phyloP scores from a whole-genome alignment of 495 filamentous ascomycete species.

The Pseudevernia furfuracea region DNA sequence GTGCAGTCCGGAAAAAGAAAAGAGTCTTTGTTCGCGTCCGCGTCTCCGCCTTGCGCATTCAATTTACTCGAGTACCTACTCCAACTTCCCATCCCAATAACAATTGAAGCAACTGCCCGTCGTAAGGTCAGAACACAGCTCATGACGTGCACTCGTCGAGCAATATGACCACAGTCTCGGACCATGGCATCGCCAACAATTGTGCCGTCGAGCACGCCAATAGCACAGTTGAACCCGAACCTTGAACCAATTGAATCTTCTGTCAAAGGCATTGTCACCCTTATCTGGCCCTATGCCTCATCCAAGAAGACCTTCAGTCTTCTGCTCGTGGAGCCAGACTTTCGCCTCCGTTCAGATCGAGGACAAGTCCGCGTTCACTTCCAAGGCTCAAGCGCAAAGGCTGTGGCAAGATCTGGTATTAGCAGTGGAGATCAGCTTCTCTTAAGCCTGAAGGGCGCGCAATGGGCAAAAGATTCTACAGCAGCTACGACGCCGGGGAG shows the following conservation, averaged over 20 bases:
- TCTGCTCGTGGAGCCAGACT: constrained; percentile 76
- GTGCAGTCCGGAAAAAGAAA: not conserved
- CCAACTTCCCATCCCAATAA: not conserved
- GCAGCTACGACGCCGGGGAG: constrained; percentile 53
- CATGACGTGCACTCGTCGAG: not conserved
- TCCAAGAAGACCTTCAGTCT: constrained; percentile 64
- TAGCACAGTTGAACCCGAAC: constrained; percentile 60
- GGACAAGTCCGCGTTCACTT: constrained; percentile 84
- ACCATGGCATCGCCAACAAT: constrained; percentile 7
- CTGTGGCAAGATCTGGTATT: constrained; percentile 55
- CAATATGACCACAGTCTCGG: constrained; percentile 4
- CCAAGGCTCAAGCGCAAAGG: constrained; percentile 60
- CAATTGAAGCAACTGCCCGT: not conserved
- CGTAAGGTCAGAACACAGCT: not conserved
- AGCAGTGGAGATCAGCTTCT: constrained; percentile 70
- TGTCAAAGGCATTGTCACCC: constrained; percentile 65
- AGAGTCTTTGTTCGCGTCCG: not conserved
- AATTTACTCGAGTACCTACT: not conserved
- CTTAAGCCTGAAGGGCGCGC: constrained; percentile 58
- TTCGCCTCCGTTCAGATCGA: constrained; percentile 65
- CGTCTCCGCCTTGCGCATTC: not conserved
- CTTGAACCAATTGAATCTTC: constrained; percentile 32
- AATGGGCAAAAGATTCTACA: constrained; percentile 46
- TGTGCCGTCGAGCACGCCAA: constrained; percentile 40
- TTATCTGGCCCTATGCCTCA: constrained; percentile 87